Evolutionary conservation across 441 rosid genomes (phyloP), one percentile per base, ranked within the genome.

Genomic region (Pelargonium citronellum): DNA sequence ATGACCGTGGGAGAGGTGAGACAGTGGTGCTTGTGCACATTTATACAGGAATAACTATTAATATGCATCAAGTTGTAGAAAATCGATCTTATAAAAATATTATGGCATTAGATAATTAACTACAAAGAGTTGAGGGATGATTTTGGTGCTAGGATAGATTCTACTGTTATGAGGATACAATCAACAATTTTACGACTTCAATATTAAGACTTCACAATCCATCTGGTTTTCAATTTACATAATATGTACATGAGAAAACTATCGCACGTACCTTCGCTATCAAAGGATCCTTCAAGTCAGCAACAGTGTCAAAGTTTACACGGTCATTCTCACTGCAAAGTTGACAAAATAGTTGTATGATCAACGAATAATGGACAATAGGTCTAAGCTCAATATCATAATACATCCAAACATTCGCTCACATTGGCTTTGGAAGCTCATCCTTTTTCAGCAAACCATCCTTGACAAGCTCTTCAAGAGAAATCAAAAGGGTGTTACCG

Each of bases 401-500:
- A 67, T 1, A 37, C 17, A 67, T 34, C 17, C 47, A 62, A 39
- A 4, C 39, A 55, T 4, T 58, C 70, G 19, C 79, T 80, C 71
- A 94, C 97, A 90, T 70, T 78, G 88, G 87, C 72, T 69, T 76
- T 27, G 96, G 97, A 66, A 94, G 96, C 73, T 91, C 99, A 65
- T 86, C 83, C 63, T 79, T 81, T 44, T 57, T 67, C 68, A 94
- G 75, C 74, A 94, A 84, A 41, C 96, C 96, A 69, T 91, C 97
- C 71, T 84, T 87, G 0, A 90, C 94, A 69, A 91, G 96, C 87
- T 94, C 96, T 61, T 87, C 94, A 27, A 94, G 90, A 46, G 97
- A 94, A 81, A 94, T 91, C 86, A 94, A 85, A 67, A 91, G 83
- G 17, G 90, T 87, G 63, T 89, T 94, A 34, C 97, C 99, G 75